phyloP scores from a whole-genome alignment of 2,329 filamentous ascomycete genomes.

The Cercospora sojina region DNA sequence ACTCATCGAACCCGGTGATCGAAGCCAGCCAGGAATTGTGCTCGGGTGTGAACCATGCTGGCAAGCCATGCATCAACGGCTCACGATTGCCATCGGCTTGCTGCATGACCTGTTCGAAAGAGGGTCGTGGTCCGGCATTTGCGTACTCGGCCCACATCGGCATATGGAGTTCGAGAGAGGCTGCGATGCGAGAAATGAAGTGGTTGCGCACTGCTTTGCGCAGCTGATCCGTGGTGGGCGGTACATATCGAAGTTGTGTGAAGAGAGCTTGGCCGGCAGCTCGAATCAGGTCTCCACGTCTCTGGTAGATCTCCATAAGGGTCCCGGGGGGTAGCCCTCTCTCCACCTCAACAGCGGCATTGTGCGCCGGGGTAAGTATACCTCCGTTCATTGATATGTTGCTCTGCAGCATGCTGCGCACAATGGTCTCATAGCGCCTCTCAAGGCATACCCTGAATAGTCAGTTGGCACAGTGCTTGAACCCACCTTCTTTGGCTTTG shows the following conservation, averaged over 20 bases:
- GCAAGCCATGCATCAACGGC: not conserved
- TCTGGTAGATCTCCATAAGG: not conserved
- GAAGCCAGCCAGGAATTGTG: constrained; percentile 8
- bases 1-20: not conserved
- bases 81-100: not conserved
- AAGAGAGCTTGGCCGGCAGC: not conserved
- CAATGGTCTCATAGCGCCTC: not conserved
- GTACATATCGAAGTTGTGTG: not conserved
- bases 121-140: not conserved
- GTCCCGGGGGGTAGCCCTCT: not conserved
- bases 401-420: not conserved
- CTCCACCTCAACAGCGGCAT: not conserved
- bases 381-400: not conserved
- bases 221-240: not conserved
- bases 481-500: constrained; percentile 1
- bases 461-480: not conserved
- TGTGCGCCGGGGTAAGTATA: not conserved
- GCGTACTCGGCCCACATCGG: not conserved
- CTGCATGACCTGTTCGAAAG: not conserved
- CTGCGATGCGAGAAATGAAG: constrained; percentile 1
- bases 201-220: constrained; percentile 1
- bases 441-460: not conserved
- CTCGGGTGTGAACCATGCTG: constrained; percentile 1
- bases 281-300: not conserved
- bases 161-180: not conserved